Conservation (phyloP, 2,329 filamentous ascomycete species). For the Penicillium sp. region DNA sequence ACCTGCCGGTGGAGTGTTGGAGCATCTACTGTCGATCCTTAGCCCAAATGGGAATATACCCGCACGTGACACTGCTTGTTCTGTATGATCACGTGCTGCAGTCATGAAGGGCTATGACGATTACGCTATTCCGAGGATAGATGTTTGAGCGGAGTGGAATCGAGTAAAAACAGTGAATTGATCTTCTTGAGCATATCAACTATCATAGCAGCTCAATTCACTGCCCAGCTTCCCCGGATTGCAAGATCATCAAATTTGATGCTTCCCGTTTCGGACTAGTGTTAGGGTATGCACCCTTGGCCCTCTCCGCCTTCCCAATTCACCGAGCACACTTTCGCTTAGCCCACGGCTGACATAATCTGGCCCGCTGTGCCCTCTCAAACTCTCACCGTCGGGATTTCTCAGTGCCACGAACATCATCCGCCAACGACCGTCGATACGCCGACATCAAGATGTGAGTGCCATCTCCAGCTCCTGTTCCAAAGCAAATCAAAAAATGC, state of each 20-base stretch:
- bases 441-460: conserved; percentile 50
- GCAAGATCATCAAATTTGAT: conserved; percentile 1
- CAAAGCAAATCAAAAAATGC: conserved; percentile 13
- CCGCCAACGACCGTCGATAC: conserved; percentile 49
- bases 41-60: not conserved
- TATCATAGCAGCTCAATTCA: not conserved
- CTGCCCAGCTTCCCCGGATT: conserved; percentile 8
- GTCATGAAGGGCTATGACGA: no score
- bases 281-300: conserved; percentile 7
- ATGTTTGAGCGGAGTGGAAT: no score
- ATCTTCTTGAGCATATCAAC: not conserved
- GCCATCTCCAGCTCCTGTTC: conserved; percentile 28
- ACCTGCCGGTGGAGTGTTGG: no score
- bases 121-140: no score
- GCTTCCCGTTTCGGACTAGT: conserved; percentile 18
- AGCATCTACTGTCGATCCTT: conserved; percentile 2
- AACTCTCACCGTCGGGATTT: conserved; percentile 44
- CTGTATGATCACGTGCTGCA: not conserved
- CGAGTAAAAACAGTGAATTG: no score
- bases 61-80: conserved; percentile 4
- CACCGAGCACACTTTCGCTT: conserved; percentile 36
- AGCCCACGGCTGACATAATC: conserved; percentile 42
- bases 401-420: conserved; percentile 47
- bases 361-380: conserved; percentile 34
- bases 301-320: not conserved